These are phyloP conservation scores for Aristolochia californica DNA, from an alignment of 164 flowering plant species.

Conservation along the genomic window DNA sequence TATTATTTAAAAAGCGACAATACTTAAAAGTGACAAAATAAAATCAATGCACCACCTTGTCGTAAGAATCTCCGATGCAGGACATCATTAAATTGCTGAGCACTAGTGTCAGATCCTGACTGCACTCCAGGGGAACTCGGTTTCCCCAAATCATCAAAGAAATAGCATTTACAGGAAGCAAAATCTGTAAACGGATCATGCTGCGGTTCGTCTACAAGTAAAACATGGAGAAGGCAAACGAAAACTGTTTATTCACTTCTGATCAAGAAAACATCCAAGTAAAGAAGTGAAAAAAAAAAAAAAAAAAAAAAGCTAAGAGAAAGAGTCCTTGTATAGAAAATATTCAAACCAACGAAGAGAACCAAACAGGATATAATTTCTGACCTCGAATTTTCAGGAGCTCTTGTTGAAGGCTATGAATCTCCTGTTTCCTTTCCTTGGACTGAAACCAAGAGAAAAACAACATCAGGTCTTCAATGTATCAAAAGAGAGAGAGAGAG, in stretches of 20 bases:
- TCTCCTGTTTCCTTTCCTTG: constrained; percentile 65
- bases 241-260: background rate
- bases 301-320: background rate
- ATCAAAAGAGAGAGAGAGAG: background rate
- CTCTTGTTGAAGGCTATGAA: constrained; percentile 54
- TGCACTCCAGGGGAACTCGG: constrained; percentile 20
- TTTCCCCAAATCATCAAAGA: constrained; percentile 55
- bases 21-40: background rate
- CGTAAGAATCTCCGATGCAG: constrained; percentile 78
- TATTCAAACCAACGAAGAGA: no score
- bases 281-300: background rate
- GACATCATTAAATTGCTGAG: constrained; percentile 39
- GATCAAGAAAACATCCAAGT: background rate
- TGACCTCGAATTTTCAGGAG: constrained; percentile 68
- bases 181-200: constrained; percentile 44
- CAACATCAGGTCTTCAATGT: background rate
- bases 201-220: constrained; percentile 40
- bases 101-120: constrained; percentile 14
- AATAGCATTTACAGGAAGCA: constrained; percentile 83
- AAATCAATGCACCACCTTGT: constrained; percentile 38
- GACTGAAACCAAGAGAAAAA: constrained; percentile 34
- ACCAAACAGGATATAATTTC: no score
- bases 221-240: constrained; percentile 4
- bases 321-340: background rate
- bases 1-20: constrained; percentile 1